Evolutionary conservation across 345 rosid species (phyloP), one percentile per base, ranked within the genome.

Genomic region (Anastatica hierochuntica): DNA sequence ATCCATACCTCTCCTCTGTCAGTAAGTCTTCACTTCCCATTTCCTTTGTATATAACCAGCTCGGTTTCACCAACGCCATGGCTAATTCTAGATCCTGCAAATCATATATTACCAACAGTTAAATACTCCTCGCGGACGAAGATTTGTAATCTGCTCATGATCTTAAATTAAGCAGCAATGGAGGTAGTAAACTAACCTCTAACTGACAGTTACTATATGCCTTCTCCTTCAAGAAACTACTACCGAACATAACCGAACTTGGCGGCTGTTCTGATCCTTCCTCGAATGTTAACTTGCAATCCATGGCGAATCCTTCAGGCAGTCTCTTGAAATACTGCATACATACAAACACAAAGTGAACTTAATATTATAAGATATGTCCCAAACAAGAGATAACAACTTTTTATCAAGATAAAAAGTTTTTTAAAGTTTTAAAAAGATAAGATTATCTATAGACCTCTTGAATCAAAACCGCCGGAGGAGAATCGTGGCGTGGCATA

Each of bases 401-500:
- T n/a, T n/a, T n/a, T n/a, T n/a, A n/a, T n/a, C n/a, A n/a, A 41
- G 23, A n/a, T n/a, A n/a, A n/a, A n/a, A n/a, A n/a, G n/a, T n/a
- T n/a, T n/a, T n/a, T n/a, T n/a, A n/a, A n/a, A n/a, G n/a, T n/a
- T n/a, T n/a, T n/a, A n/a, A n/a, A n/a, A n/a, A n/a, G n/a, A n/a
- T n/a, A n/a, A n/a, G n/a, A n/a, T n/a, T n/a, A n/a, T n/a, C n/a
- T n/a, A n/a, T n/a, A 34, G 1, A 83, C 88, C 80, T 77, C 72
- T 59, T 72, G 49, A 11, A 7, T 3, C 16, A 64, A 4, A 52
- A 63, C 21, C 2, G 39, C 1, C 0, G 29, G 60, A 31, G 63
- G 60, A 10, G 74, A 69, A 1, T 75, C 61, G 34, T 72, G 64
- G 48, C 49, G 62, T 0, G 92, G 92, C 81, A 83, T 78, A 11